Evolutionary conservation across 306 rosid genomes (phyloP), one percentile per base, ranked within the genome.

Genomic region (Mimosa bimucronata): DNA sequence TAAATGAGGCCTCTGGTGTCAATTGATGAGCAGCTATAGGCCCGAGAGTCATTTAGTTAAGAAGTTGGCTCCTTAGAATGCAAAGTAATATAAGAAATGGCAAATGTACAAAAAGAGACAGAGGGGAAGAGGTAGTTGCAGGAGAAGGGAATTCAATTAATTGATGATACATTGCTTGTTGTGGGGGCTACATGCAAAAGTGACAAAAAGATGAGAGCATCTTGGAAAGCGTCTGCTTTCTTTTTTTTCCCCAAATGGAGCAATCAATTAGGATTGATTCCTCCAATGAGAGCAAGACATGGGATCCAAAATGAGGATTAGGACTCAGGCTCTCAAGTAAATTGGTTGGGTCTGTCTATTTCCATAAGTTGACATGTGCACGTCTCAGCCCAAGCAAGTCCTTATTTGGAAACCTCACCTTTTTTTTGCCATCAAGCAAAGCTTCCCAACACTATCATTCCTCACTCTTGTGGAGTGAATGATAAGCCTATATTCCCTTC

Each of bases 151-250:
- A 41, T n/a, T n/a, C n/a, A n/a, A n/a, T 41, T 38, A 40, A 41
- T 60, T 52, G 69, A 72, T 67, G 66, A 76, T 76, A 38, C 77
- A 79, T 87, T 84, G 85, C 89, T 86, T 88, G 81, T 71, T 66
- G 66, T 48, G 71, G 88, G 81, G 88, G 73, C 90, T 81, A 84
- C 90, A n/a, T n/a, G n/a, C n/a, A 87, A 84, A 67, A 67, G 68
- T 81, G 94, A 85, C 94, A 80, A 87, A 78, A 83, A 81, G 77
- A 76, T 5, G 50, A 31, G 82, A 79, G 79, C 66, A 41, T 83
- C 73, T 44, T 64, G 77, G 77, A 80, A 62, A 77, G 77, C 73
- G 84, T 5, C 2, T n/a, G 1, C 13, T 1, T 21, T 67, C 11
- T 4, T 38, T 67, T 38, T 38, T 67, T 7, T n/a, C n/a, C 15